Evolutionary conservation across 2,329 filamentous ascomycete species (phyloP).

Genomic region (Fusarium virguliforme): DNA sequence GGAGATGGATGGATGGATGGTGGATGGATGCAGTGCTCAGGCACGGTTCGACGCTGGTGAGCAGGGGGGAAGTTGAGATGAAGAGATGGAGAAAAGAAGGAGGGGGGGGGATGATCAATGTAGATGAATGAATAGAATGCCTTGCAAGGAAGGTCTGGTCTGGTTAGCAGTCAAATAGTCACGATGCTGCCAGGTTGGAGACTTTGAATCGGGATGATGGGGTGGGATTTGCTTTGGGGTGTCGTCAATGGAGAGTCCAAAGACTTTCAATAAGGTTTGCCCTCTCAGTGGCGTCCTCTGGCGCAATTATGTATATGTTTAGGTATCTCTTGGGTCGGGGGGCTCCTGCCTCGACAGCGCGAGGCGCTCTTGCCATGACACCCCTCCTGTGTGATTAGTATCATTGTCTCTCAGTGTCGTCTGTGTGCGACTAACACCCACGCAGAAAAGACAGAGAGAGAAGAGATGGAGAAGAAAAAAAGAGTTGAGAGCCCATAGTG

Average conservation of each 20-base stretch:
- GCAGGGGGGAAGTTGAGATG: constrained; percentile 21
- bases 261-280: constrained; percentile 51
- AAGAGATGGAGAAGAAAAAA: constrained; percentile 5
- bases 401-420: neutral
- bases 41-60: neutral
- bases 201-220: constrained; percentile 44
- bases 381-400: neutral
- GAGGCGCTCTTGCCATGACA: constrained; percentile 22
- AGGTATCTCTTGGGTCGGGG: constrained; percentile 30
- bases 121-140: constrained; percentile 38
- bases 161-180: constrained; percentile 37
- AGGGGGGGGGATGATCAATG: constrained; percentile 35
- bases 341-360: constrained; percentile 36
- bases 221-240: constrained; percentile 35
- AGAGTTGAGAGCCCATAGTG: constrained; percentile 3
- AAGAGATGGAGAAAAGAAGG: constrained; percentile 21
- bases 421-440: neutral
- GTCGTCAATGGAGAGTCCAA: constrained; percentile 46
- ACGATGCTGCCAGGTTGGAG: constrained; percentile 44
- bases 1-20: neutral
- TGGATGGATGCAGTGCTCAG: constrained; percentile 2
- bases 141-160: constrained; percentile 4
- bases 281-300: constrained; percentile 46
- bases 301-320: constrained; percentile 48
- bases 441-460: constrained; percentile 2